These are phyloP conservation scores for Paecilomyces sp. DNA, from an alignment of 2,329 filamentous ascomycete genomes.

Conservation along the genomic window DNA sequence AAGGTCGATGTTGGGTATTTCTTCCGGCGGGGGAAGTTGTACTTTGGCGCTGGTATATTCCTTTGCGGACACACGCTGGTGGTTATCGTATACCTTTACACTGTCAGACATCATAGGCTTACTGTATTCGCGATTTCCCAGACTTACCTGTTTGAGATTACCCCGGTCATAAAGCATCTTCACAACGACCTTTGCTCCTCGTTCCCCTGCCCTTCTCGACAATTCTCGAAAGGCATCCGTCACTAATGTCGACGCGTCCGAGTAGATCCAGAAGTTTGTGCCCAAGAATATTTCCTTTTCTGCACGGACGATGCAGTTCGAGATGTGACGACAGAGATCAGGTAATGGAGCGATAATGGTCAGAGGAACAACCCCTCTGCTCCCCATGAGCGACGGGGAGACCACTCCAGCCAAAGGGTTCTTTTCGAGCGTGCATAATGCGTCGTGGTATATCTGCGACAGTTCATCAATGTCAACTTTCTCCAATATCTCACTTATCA, in stretches of 20 bases:
- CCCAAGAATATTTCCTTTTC: constrained; percentile 66
- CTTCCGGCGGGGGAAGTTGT: constrained; percentile 52
- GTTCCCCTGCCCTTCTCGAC: constrained; percentile 54
- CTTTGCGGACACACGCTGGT: constrained; percentile 51
- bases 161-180: constrained; percentile 73
- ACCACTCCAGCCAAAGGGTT: constrained; percentile 42
- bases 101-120: neutral
- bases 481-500: neutral
- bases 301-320: constrained; percentile 67
- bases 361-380: constrained; percentile 58
- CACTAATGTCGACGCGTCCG: constrained; percentile 59
- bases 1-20: constrained; percentile 65
- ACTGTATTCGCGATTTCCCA: neutral
- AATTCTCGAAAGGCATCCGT: constrained; percentile 64
- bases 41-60: constrained; percentile 55
- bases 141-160: constrained; percentile 49
- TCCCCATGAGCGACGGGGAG: constrained; percentile 54
- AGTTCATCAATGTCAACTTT: neutral
- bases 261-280: constrained; percentile 70
- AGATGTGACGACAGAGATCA: constrained; percentile 67
- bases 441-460: constrained; percentile 56
- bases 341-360: constrained; percentile 63
- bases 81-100: constrained; percentile 50
- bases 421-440: constrained; percentile 39
- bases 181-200: constrained; percentile 54